Evolutionary conservation across 73 alveolate genomes (phyloP), one percentile per base, ranked within the genome.

Genomic region (Stentor coeruleus): DNA sequence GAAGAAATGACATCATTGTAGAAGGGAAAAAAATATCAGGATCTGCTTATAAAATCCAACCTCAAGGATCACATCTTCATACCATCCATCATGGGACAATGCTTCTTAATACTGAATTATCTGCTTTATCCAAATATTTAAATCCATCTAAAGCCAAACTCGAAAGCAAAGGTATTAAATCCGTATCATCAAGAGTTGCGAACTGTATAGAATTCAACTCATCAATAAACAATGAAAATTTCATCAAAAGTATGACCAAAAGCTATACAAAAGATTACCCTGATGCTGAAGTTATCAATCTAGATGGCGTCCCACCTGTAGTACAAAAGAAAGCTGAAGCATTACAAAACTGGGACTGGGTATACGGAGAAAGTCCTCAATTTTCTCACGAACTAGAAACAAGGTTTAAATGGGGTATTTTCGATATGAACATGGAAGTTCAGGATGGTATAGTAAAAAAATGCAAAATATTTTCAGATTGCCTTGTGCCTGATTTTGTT

Each of bases 61-160:
- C 35, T 90, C 77, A 81, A 84, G 90, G 82, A 28, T 26, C 82
- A 28, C 38, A 36, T 28, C 11, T 33, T 0, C 3, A 76, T 35
- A 87, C 96, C 1, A 82, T 95, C 11, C 99, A 95, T 84, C 99
- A 95, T 89, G 99, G 99, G 3, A 95, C 99, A 0, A 91, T 95
- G 98, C 87, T 95, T 35, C 38, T 95, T 33, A 87, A 93, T 66
- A 87, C 87, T 3, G 93, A 95, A 20, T 38, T 85, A 11, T 59
- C 85, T 42, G 96, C 94, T 15, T 82, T 95, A 42, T 3, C 79
- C n/a, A 57, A 83, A 39, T 95, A 93, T 57, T 88, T 95, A 26
- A 93, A 85, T 77, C 99, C 99, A 1, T 59, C 90, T 58, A 93
- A 93, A 83, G 81, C 80, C 28, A 95, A 95, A 79, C 90, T 95